phyloP scores from a whole-genome alignment of 495 filamentous ascomycete species.

The Parmelia sp. region DNA sequence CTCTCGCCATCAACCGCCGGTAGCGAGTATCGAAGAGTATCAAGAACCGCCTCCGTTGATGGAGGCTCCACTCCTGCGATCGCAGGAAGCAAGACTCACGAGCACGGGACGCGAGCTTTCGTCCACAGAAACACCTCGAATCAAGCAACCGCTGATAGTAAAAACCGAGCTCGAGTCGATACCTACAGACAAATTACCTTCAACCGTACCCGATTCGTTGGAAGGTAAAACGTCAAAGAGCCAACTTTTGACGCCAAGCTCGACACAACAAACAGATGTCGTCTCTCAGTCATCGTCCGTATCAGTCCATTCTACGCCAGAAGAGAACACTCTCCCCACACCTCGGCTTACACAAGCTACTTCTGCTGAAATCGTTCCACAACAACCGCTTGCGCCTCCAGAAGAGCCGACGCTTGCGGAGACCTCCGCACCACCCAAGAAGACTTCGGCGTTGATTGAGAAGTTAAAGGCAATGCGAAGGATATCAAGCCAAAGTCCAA shows the following conservation, averaged over 20 bases:
- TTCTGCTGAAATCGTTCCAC: conserved; percentile 15
- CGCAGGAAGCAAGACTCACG: neutral
- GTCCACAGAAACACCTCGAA: neutral
- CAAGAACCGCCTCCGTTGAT: neutral
- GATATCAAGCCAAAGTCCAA: conserved; percentile 9
- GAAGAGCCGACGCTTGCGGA: neutral
- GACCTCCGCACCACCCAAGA: conserved; percentile 8
- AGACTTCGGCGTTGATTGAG: conserved; percentile 17
- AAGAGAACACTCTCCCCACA: conserved; percentile 18
- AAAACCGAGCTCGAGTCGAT: neutral
- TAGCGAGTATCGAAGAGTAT: neutral
- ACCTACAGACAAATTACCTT: conserved; percentile 4
- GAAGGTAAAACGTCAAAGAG: conserved; percentile 4
- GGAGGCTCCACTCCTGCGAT: neutral
- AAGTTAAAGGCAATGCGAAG: conserved; percentile 20
- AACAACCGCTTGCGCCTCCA: neutral
- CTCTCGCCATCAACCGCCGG: neutral
- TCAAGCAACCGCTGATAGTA: neutral
- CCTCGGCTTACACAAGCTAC: conserved; percentile 21
- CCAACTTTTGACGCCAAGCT: conserved; percentile 19
- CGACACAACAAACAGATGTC: conserved; percentile 18
- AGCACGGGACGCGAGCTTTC: neutral
- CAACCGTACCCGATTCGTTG: conserved; percentile 9
- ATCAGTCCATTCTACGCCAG: conserved; percentile 13
- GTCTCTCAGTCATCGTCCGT: conserved; percentile 16